These are phyloP conservation scores for Cucurbita maxima DNA, from an alignment of 306 rosid species.

Conservation along the genomic window DNA sequence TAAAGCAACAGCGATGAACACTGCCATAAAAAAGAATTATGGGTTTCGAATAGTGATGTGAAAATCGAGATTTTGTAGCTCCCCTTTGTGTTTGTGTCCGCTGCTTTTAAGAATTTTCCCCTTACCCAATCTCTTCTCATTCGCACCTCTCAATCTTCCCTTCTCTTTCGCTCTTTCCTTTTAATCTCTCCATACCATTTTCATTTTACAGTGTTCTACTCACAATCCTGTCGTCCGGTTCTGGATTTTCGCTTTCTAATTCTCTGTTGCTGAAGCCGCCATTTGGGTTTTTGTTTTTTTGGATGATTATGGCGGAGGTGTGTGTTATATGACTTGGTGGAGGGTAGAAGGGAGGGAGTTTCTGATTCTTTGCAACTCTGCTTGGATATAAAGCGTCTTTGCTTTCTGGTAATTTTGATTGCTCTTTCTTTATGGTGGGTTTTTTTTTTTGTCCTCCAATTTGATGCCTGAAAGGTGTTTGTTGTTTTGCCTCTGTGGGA, in stretches of 20 bases:
- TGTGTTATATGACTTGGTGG: neutral
- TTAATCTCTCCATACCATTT: neutral
- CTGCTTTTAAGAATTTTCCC: neutral
- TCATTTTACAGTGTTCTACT: neutral
- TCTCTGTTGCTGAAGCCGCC: neutral
- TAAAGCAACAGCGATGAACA: slow-evolving; percentile 26
- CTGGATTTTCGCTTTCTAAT: neutral
- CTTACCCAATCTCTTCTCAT: neutral
- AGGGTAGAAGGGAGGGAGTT: neutral
- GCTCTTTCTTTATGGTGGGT: neutral
- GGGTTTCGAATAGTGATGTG: neutral
- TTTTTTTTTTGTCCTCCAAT: neutral
- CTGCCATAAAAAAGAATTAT: neutral
- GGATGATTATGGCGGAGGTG: neutral
- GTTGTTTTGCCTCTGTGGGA: neutral
- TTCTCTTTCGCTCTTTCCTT: neutral
- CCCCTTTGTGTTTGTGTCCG: slow-evolving; percentile 27
- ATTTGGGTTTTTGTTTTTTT: neutral
- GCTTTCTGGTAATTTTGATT: neutral
- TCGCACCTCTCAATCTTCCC: neutral
- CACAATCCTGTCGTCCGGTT: neutral
- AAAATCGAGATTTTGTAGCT: slow-evolving; percentile 37
- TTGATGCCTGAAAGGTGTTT: neutral
- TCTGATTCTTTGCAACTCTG: neutral
- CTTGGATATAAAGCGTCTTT: neutral